Evolutionary conservation across 495 filamentous ascomycete species (phyloP).

Genomic region (Friedmanniomyces simplex): DNA sequence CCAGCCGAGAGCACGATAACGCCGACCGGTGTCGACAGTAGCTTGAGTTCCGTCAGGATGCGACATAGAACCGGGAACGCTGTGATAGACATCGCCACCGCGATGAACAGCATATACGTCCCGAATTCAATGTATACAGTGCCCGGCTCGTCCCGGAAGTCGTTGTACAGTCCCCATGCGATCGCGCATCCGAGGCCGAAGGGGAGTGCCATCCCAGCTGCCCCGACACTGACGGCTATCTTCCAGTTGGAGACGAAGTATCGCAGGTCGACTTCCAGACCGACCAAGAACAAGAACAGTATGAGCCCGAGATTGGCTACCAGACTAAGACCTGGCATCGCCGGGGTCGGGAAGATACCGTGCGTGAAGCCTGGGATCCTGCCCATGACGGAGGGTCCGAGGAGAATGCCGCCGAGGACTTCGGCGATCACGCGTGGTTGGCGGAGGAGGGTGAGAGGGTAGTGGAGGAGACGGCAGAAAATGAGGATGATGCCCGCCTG

Average conservation of each 20-base stretch:
- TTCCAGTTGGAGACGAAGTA: slow-evolving; percentile 80
- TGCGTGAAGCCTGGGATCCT: slow-evolving; percentile 69
- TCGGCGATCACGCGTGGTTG: slow-evolving; percentile 94
- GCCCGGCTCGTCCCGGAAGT: slow-evolving; percentile 58
- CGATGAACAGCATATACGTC: slow-evolving; percentile 84
- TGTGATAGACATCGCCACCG: slow-evolving; percentile 89
- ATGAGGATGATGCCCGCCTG: slow-evolving; percentile 84
- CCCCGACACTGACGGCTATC: slow-evolving; percentile 67
- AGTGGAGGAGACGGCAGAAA: slow-evolving; percentile 74
- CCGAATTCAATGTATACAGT: slow-evolving; percentile 61
- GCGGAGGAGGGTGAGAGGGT: slow-evolving; percentile 71
- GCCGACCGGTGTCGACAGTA: slow-evolving; percentile 75
- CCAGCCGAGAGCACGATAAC: slow-evolving; percentile 87
- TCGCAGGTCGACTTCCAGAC: slow-evolving; percentile 85
- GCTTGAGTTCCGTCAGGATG: slow-evolving; percentile 85
- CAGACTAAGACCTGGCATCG: slow-evolving; percentile 65
- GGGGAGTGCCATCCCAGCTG: slow-evolving; percentile 78
- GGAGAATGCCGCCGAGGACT: slow-evolving; percentile 83
- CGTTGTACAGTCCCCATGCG: slow-evolving; percentile 73
- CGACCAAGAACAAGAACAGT: slow-evolving; percentile 86
- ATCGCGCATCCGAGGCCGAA: slow-evolving; percentile 63
- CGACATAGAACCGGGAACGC: slow-evolving; percentile 93
- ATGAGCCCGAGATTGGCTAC: slow-evolving; percentile 85
- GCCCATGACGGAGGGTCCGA: slow-evolving; percentile 81
- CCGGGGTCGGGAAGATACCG: slow-evolving; percentile 63